phyloP scores from a whole-genome alignment of 1,284 basidiomycete species.

The Acaromyces ingoldii region DNA sequence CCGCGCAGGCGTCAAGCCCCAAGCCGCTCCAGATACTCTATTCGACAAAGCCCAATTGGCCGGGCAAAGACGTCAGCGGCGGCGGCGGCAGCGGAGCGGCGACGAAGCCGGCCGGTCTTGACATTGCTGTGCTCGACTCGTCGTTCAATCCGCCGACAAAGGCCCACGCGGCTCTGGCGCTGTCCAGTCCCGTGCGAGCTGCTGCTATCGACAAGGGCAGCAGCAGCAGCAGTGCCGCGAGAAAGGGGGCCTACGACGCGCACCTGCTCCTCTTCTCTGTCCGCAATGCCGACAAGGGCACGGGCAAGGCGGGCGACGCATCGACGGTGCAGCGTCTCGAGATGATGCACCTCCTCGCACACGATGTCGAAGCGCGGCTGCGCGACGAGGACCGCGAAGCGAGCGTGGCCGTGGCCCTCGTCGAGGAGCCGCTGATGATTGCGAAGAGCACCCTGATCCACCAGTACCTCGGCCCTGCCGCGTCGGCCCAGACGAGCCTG shows the following conservation, averaged over 20 bases:
- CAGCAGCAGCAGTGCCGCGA: background rate
- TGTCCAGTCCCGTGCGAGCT: background rate
- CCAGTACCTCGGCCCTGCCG: slow-evolving; percentile 52
- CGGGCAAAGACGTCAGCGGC: too few relatives aligned
- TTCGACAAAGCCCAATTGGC: slow-evolving; percentile 1
- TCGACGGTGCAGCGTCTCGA: slow-evolving; percentile 37
- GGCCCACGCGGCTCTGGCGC: slow-evolving; percentile 75
- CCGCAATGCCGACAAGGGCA: slow-evolving; percentile 78
- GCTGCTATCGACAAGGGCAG: background rate
- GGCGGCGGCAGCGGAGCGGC: too few relatives aligned
- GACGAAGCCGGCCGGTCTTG: background rate
- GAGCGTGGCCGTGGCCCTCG: slow-evolving; percentile 69
- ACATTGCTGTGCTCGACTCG: slow-evolving; percentile 69
- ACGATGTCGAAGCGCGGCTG: slow-evolving; percentile 19
- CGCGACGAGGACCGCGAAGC: slow-evolving; percentile 8
- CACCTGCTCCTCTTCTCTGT: slow-evolving; percentile 77
- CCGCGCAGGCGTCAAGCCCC: too few relatives aligned
- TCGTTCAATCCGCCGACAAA: slow-evolving; percentile 90
- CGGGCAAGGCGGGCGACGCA: slow-evolving; percentile 63
- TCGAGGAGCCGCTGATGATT: slow-evolving; percentile 83
- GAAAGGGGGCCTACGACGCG: slow-evolving; percentile 60
- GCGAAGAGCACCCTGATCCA: slow-evolving; percentile 67
- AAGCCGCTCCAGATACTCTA: slow-evolving; percentile 3
- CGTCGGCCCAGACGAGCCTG: background rate
- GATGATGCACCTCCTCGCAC: slow-evolving; percentile 50